Percentiles rank a stretch among this genome's conserved stretches.
These are phyloP conservation scores for Puccinia hordei DNA, from an alignment of 1,284 basidiomycete species.

Conservation along the genomic window DNA sequence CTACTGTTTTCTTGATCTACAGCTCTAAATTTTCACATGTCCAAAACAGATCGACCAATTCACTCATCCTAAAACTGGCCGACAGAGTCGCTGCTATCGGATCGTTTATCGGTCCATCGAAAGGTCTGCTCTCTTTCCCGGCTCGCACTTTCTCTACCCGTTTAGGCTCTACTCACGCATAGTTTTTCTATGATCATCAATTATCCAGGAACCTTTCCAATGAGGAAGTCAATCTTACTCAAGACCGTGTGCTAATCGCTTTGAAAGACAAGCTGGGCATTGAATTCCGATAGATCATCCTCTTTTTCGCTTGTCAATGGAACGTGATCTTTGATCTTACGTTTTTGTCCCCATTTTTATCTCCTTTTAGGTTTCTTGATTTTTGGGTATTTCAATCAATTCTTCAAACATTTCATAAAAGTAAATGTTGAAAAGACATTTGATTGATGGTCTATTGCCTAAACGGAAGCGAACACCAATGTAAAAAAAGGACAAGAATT, in stretches of 20 bases:
- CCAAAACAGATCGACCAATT: conserved; percentile 74
- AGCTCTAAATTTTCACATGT: too few species aligned
- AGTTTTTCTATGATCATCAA: conserved; percentile 4
- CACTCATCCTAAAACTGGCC: conserved; percentile 81
- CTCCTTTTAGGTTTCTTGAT: too few species aligned
- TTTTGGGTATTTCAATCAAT: too few species aligned
- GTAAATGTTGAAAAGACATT: too few species aligned
- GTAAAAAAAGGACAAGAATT: too few species aligned
- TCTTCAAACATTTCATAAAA: too few species aligned
- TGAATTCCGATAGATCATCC: conserved; percentile 58
- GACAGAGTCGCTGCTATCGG: conserved; percentile 81
- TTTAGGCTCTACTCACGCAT: not conserved
- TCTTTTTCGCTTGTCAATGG: too few species aligned
- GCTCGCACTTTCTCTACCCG: conserved; percentile 5
- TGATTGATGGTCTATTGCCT: too few species aligned
- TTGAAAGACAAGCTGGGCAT: conserved; percentile 62
- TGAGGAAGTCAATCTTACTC: conserved; percentile 81
- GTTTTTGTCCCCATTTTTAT: too few species aligned
- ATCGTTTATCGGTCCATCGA: conserved; percentile 98
- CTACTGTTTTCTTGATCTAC: not conserved
- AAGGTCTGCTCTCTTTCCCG: conserved; percentile 63
- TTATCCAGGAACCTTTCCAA: conserved; percentile 75
- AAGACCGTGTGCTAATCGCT: conserved; percentile 63
- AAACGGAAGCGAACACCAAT: too few species aligned
- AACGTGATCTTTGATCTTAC: too few species aligned